A percentile compares a stretch with the other conserved stretches of the same genome.
Evolutionary conservation across 2,329 filamentous ascomycete genomes (phyloP).

Genomic region (Plectosphaerella cucumerina): DNA sequence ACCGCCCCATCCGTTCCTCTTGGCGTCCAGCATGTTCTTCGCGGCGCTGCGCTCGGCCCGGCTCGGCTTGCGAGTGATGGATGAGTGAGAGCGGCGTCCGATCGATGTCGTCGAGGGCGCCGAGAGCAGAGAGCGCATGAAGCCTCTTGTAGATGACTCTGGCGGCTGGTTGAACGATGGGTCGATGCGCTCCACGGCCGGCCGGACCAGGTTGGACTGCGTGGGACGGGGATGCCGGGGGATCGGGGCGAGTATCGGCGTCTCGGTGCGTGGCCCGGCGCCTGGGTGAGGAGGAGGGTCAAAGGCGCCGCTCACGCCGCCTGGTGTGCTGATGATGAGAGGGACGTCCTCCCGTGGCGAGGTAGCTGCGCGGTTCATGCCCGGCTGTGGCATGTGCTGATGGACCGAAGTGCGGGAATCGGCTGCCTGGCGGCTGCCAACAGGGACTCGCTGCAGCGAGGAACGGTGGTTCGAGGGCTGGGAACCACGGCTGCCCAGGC

Average conservation of each 20-base stretch:
- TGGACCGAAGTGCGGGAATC: constrained; percentile 9
- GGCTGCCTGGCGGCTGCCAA: constrained; percentile 26
- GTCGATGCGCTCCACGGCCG: constrained; percentile 50
- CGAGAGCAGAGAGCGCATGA: constrained; percentile 29
- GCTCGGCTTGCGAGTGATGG: constrained; percentile 44
- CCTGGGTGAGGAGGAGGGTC: constrained; percentile 35
- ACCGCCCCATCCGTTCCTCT: constrained; percentile 51
- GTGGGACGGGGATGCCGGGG: constrained; percentile 43
- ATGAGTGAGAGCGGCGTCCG: constrained; percentile 32
- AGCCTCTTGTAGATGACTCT: constrained; percentile 9
- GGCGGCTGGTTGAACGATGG: constrained; percentile 42
- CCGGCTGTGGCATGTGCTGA: constrained; percentile 7
- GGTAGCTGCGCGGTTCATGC: not conserved
- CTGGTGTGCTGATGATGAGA: constrained; percentile 58
- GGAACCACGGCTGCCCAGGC: constrained; percentile 1
- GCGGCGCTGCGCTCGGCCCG: constrained; percentile 57
- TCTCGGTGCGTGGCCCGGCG: constrained; percentile 26
- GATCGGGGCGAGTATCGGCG: constrained; percentile 48
- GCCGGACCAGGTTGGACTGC: constrained; percentile 30
- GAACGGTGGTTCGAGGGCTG: constrained; percentile 6
- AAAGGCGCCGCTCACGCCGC: constrained; percentile 49
- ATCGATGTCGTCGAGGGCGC: constrained; percentile 25
- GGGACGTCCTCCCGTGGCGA: constrained; percentile 41
- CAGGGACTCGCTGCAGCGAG: constrained; percentile 34
- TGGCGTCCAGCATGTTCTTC: constrained; percentile 59